Evolutionary conservation across 495 filamentous ascomycete species (phyloP).

Genomic region (Umbilicaria muhlenbergii): DNA sequence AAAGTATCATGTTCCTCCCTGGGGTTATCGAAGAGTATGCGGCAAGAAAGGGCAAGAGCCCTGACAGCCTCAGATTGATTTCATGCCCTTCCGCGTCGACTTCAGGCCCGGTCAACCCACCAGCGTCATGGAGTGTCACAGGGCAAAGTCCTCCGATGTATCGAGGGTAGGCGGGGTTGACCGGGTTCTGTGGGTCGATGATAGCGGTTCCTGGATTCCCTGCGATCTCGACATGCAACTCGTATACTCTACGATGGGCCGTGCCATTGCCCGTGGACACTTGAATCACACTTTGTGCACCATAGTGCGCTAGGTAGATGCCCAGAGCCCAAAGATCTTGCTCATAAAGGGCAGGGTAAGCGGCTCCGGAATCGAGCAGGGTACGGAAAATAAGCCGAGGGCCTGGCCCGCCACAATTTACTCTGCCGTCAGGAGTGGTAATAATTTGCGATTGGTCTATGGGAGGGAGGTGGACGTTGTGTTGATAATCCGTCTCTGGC

Average conservation of each 20-base stretch:
- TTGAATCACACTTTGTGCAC: conserved; percentile 19
- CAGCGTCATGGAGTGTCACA: not conserved
- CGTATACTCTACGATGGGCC: conserved; percentile 16
- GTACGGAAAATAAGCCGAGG: conserved; percentile 9
- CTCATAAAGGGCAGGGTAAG: conserved; percentile 20
- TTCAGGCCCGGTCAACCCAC: not conserved
- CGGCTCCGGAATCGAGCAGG: conserved; percentile 30
- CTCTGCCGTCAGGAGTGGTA: not conserved
- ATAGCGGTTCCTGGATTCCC: not conserved
- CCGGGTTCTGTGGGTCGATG: conserved; percentile 9
- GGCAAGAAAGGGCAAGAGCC: conserved; percentile 27
- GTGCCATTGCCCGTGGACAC: conserved; percentile 13
- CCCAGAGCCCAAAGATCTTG: conserved; percentile 20
- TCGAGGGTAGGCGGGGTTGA: not conserved
- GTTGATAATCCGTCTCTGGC: no score
- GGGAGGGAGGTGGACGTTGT: no score
- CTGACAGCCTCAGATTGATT: conserved; percentile 20
- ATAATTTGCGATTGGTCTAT: not conserved
- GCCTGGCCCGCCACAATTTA: not conserved
- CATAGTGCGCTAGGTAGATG: conserved; percentile 19
- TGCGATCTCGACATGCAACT: conserved; percentile 24
- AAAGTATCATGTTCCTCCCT: conserved; percentile 18
- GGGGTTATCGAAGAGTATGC: conserved; percentile 28
- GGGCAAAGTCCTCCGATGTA: conserved; percentile 8
- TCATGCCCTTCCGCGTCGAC: conserved; percentile 4